phyloP scores from a whole-genome alignment of 768 basidiomycete species.

The Boletellus emodensis region DNA sequence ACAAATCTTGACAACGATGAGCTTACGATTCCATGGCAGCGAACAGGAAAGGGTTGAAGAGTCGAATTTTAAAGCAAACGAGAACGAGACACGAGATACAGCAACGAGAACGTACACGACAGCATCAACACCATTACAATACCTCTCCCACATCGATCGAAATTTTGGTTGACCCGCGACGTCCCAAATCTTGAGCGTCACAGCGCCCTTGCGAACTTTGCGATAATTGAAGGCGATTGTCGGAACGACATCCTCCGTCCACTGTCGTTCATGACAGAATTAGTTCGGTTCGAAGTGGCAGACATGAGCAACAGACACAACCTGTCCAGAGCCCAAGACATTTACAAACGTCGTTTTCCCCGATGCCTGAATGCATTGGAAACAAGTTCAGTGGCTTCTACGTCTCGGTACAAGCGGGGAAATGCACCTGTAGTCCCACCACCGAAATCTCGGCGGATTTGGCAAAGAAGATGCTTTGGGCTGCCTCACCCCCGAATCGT shows the following conservation, averaged over 20 bases:
- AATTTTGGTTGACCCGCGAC: conserved; percentile 94
- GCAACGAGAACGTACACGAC: conserved; percentile 60
- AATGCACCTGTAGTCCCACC: conserved; percentile 77
- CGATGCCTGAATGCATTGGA: conserved; percentile 56
- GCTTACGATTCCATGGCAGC: conserved; percentile 5
- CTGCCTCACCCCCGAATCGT: not conserved
- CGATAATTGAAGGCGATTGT: conserved; percentile 92
- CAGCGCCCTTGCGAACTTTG: conserved; percentile 83
- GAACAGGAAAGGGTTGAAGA: not conserved
- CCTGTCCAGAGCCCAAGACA: conserved; percentile 84
- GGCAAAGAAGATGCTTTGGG: conserved; percentile 72
- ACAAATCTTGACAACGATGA: conserved; percentile 62
- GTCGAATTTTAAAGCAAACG: not conserved
- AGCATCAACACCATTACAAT: conserved; percentile 90
- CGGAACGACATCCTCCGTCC: conserved; percentile 95
- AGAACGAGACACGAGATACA: not conserved
- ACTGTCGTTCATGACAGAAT: conserved; percentile 41
- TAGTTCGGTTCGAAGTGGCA: not conserved
- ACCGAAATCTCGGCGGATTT: conserved; percentile 86
- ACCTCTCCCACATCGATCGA: conserved; percentile 93
- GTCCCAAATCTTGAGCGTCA: conserved; percentile 93
- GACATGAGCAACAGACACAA: conserved; percentile 4
- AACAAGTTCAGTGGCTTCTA: not conserved
- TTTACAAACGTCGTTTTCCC: conserved; percentile 96
- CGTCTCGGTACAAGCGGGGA: not conserved